phyloP scores from a whole-genome alignment of 2,329 filamentous ascomycete species.

The Cladosporium sp. region DNA sequence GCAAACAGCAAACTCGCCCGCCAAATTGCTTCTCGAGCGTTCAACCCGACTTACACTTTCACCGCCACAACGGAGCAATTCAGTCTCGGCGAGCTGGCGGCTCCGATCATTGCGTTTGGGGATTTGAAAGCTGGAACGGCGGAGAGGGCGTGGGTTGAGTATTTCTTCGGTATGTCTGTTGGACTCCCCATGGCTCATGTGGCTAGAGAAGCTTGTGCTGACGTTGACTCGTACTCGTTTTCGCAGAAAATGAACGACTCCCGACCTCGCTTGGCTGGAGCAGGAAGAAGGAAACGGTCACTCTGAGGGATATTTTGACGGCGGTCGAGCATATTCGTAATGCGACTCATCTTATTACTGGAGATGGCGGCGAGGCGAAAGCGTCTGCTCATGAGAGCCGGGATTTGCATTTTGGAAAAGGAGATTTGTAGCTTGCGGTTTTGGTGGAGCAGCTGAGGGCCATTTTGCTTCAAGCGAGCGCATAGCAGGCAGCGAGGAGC shows the following conservation, averaged over 20 bases:
- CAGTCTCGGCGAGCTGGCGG: conserved; percentile 48
- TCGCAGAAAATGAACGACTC: conserved; percentile 40
- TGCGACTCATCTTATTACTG: conserved; percentile 14
- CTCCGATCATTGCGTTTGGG: conserved; percentile 49
- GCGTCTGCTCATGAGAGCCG: background rate
- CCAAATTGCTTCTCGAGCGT: conserved; percentile 41
- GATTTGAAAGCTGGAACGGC: conserved; percentile 40
- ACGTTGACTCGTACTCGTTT: background rate
- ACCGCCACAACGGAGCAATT: conserved; percentile 41
- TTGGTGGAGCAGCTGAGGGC: too few relatives aligned
- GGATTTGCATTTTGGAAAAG: background rate
- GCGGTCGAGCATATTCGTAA: conserved; percentile 16
- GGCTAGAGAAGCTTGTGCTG: background rate
- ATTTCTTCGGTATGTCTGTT: conserved; percentile 41
- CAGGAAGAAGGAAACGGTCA: conserved; percentile 20
- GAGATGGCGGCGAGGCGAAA: background rate
- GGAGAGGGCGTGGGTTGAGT: conserved; percentile 39
- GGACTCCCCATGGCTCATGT: background rate
- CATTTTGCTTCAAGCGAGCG: too few relatives aligned
- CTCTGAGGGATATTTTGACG: conserved; percentile 14
- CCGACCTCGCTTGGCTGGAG: conserved; percentile 41
- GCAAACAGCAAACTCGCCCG: conserved; percentile 47
- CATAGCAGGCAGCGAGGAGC: too few relatives aligned
- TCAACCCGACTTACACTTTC: conserved; percentile 49
- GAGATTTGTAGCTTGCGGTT: background rate